Conservation (phyloP, 2,329 filamentous ascomycete genomes). For the Diaporthe velutina region DNA sequence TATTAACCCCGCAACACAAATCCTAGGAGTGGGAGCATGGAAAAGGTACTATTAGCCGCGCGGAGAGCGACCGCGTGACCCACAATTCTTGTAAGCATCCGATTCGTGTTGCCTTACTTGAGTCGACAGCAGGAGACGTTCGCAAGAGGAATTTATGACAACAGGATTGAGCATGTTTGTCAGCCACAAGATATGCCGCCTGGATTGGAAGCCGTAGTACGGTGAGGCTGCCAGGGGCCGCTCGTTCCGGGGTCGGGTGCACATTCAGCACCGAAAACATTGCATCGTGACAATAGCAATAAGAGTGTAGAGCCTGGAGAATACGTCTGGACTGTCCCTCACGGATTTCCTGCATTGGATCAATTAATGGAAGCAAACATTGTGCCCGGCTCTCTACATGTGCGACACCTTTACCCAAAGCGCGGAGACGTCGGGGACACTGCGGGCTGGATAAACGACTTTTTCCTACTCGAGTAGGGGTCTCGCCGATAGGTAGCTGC, state of each 20-base stretch:
- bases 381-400: background rate
- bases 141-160: background rate
- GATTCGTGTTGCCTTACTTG: slow-evolving; percentile 6
- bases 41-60: slow-evolving; percentile 24
- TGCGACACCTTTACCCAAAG: background rate
- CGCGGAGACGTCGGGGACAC: background rate
- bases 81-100: slow-evolving; percentile 9
- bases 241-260: background rate
- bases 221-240: background rate
- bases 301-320: too few relatives aligned
- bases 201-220: background rate
- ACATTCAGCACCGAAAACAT: background rate
- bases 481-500: background rate
- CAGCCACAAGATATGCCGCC: slow-evolving; percentile 13
- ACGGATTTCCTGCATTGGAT: background rate
- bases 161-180: slow-evolving; percentile 1
- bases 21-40: slow-evolving; percentile 11
- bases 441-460: background rate
- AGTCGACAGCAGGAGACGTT: background rate
- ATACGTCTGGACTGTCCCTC: background rate
- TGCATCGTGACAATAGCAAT: background rate
- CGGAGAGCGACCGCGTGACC: slow-evolving; percentile 27
- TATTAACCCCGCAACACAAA: slow-evolving; percentile 22
- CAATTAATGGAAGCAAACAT: background rate
- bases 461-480: slow-evolving; percentile 7